These are phyloP conservation scores for Vigna nakashimae DNA, from an alignment of 306 rosid species.

Conservation along the genomic window DNA sequence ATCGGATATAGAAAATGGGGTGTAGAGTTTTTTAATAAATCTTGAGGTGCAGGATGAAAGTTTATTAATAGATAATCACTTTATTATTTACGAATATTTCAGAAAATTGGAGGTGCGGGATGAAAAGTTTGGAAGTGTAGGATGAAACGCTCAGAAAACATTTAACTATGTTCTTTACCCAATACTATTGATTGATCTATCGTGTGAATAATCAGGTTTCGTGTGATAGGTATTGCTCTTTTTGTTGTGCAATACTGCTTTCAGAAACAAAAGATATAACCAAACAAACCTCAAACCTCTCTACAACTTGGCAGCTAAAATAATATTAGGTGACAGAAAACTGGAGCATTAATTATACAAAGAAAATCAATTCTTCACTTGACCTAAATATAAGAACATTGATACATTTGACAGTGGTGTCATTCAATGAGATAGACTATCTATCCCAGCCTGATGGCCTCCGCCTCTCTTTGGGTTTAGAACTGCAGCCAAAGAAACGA, in stretches of 20 bases:
- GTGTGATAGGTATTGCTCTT: not conserved
- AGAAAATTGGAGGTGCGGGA: too few relatives aligned
- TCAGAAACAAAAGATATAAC: not conserved
- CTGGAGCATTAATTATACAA: constrained; percentile 50
- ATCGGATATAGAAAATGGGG: too few relatives aligned
- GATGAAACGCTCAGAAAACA: not conserved
- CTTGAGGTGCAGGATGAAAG: too few relatives aligned
- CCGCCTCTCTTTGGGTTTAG: constrained; percentile 81
- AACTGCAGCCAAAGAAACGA: constrained; percentile 57
- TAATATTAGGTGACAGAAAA: constrained; percentile 26
- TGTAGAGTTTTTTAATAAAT: too few relatives aligned
- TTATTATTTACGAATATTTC: too few relatives aligned
- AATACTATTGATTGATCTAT: not conserved
- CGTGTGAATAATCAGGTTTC: not conserved
- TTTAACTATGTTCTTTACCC: not conserved
- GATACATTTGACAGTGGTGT: constrained; percentile 33
- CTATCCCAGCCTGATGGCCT: constrained; percentile 95
- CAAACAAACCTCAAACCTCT: constrained; percentile 6
- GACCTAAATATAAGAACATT: constrained; percentile 38
- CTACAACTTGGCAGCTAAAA: constrained; percentile 26
- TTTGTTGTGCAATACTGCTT: not conserved
- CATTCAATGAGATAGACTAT: constrained; percentile 46
- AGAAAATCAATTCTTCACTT: constrained; percentile 43
- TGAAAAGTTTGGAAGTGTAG: too few relatives aligned
- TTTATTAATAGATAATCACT: too few relatives aligned